These are phyloP conservation scores for Plasmodium billcollinsi DNA, from an alignment of 169 alveolate species.

Conservation along the genomic window DNA sequence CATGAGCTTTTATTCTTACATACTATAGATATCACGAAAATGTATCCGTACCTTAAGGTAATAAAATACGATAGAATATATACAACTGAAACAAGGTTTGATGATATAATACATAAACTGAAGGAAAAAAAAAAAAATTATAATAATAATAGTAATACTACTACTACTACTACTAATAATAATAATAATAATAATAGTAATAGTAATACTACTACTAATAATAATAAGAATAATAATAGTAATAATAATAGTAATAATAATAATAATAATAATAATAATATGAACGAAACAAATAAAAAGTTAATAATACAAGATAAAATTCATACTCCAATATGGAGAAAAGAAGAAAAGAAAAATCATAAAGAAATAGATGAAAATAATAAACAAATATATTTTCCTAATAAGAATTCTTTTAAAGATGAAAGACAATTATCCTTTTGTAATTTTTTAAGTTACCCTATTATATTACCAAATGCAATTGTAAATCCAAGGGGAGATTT, in stretches of 20 bases:
- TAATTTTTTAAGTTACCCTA: slow-evolving; percentile 56
- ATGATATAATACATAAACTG: slow-evolving; percentile 15
- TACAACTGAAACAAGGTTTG: slow-evolving; percentile 16
- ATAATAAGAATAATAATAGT: neutral
- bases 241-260: neutral
- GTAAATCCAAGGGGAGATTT: slow-evolving; percentile 52
- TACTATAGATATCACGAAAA: slow-evolving; percentile 66
- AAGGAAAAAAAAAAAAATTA: neutral
- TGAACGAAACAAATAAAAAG: neutral
- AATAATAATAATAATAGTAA: too few species aligned
- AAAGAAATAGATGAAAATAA: neutral
- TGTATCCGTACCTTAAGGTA: slow-evolving; percentile 42
- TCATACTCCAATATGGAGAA: neutral
- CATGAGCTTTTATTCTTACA: slow-evolving; percentile 71
- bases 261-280: neutral
- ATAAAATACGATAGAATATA: slow-evolving; percentile 72
- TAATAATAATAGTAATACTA: too few species aligned
- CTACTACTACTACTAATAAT: too few species aligned
- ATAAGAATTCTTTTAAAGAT: neutral
- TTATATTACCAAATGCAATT: slow-evolving; percentile 56
- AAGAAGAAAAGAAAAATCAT: neutral
- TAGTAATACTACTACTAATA: neutral
- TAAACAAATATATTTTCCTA: too few species aligned
- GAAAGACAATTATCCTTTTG: slow-evolving; percentile 13
- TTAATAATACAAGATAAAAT: neutral